Evolutionary conservation across 306 rosid genomes (phyloP), one percentile per base, ranked within the genome.

Genomic region (Acacia melanoxylon): DNA sequence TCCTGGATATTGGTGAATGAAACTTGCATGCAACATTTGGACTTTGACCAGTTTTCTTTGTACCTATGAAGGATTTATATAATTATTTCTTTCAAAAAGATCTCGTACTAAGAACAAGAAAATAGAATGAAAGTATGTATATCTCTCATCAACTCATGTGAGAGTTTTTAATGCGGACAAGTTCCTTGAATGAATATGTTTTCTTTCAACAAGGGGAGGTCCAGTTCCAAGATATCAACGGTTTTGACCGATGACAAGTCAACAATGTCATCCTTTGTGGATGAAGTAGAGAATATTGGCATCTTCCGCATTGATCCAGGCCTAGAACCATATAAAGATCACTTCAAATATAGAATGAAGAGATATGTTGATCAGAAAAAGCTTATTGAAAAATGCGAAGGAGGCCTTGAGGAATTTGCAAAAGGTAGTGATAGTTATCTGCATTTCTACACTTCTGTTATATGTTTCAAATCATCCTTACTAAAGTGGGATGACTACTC

Each of bases 341-440:
- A 95, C 89, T 93, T 95, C 88, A 78, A 66, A 82, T 84, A 85
- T 81, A 90, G 92, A 88, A n/a, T 95, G 37, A 77, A 67, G 86
- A 90, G 85, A 86, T 95, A 86, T 78, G 74, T 75, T 1, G 92
- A 93, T 45, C 94, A 91, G 90, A 89, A 86, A 52, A 85, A 52
- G 78, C 99, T 93, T 78, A 29, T 95, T 51, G 92, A 90, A 78
- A 83, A 84, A 62, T 72, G 85, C 74, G 99, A 95, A 92, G 97
- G 98, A 70, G 95, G 91, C 61, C 91, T 93, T 61, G 90, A 88
- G 75, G 97, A 95, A 81, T 95, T 93, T 78, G 91, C 99, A 19
- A 85, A 58, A 88, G 99, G 99, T 94, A 78, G 77, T 84, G 78
- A 45, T 44, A 73, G 72, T 66, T 78, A 22, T 79, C 63, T 70